These are phyloP conservation scores for Exophiala phaeomuriformis DNA, from an alignment of 2,329 filamentous ascomycete species.

Conservation along the genomic window DNA sequence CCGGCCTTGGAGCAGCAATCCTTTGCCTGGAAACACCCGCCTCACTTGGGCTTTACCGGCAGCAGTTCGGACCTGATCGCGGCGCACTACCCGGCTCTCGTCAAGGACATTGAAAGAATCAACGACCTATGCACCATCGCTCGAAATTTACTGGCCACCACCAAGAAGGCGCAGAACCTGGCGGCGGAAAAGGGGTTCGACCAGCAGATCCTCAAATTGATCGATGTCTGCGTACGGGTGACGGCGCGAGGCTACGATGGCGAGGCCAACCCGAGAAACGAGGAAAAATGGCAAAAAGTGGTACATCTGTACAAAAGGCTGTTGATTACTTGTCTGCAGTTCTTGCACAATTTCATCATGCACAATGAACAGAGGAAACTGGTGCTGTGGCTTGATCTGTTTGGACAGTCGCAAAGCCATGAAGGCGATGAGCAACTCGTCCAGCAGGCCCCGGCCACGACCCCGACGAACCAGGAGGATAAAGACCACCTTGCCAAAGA, in stretches of 20 bases:
- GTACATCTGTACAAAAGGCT: slow-evolving; percentile 60
- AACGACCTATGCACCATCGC: slow-evolving; percentile 57
- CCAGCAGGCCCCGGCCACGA: slow-evolving; percentile 5
- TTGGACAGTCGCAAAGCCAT: slow-evolving; percentile 42
- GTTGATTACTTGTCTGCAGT: slow-evolving; percentile 59
- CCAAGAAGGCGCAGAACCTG: slow-evolving; percentile 56
- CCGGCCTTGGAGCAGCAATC: slow-evolving; percentile 56
- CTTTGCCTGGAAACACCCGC: slow-evolving; percentile 54
- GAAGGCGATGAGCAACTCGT: slow-evolving; percentile 6
- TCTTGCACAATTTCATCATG: slow-evolving; percentile 59
- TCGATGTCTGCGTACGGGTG: slow-evolving; percentile 58
- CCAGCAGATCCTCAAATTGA: slow-evolving; percentile 53
- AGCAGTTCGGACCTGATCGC: slow-evolving; percentile 51
- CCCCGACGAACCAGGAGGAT: slow-evolving; percentile 2
- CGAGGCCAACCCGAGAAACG: slow-evolving; percentile 52
- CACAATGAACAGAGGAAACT: slow-evolving; percentile 59
- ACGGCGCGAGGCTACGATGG: slow-evolving; percentile 59
- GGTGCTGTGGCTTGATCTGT: slow-evolving; percentile 58
- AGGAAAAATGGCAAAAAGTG: slow-evolving; percentile 59
- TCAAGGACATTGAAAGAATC: slow-evolving; percentile 56
- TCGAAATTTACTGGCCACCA: slow-evolving; percentile 55
- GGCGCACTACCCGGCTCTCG: slow-evolving; percentile 50
- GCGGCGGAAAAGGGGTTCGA: slow-evolving; percentile 54
- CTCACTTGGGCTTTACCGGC: slow-evolving; percentile 26
- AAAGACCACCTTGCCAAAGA: slow-evolving; percentile 8